phyloP scores from a whole-genome alignment of 2,329 filamentous ascomycete genomes.

The Macroventuria anomochaeta region DNA sequence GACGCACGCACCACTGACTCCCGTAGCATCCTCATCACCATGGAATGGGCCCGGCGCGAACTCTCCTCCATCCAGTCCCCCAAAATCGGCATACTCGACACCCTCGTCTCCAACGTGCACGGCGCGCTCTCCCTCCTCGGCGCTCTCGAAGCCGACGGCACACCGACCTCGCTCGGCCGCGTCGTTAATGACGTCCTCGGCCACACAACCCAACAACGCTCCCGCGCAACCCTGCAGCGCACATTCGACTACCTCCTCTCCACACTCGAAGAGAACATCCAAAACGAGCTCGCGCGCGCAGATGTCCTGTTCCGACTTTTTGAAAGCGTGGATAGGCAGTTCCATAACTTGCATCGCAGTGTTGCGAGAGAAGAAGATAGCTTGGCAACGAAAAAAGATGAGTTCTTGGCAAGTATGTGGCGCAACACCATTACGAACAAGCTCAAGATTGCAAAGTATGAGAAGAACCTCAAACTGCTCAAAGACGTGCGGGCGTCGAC shows the following conservation, averaged over 20 bases:
- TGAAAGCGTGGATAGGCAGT: constrained; percentile 87
- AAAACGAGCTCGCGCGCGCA: constrained; percentile 80
- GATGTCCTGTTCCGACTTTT: constrained; percentile 86
- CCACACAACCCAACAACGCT: constrained; percentile 79
- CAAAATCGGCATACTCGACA: constrained; percentile 65
- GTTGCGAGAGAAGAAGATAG: constrained; percentile 82
- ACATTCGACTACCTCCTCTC: constrained; percentile 88
- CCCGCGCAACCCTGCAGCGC: constrained; percentile 78
- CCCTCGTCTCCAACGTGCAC: constrained; percentile 85
- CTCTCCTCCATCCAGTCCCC: constrained; percentile 60
- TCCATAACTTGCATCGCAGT: constrained; percentile 83
- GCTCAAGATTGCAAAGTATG: constrained; percentile 81
- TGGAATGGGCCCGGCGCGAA: constrained; percentile 94
- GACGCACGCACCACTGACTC: constrained; percentile 19
- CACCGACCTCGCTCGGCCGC: constrained; percentile 71
- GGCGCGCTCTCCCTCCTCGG: constrained; percentile 71
- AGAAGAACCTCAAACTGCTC: constrained; percentile 84
- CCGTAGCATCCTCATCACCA: constrained; percentile 81
- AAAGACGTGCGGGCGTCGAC: constrained; percentile 81
- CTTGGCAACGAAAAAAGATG: constrained; percentile 80
- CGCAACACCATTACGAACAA: constrained; percentile 81
- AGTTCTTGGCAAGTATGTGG: constrained; percentile 86
- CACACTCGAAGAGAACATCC: constrained; percentile 88
- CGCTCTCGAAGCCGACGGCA: constrained; percentile 46
- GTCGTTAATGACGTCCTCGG: constrained; percentile 78